Conservation (phyloP, 768 basidiomycete species). For the Phylloporus rhodoxanthus region DNA sequence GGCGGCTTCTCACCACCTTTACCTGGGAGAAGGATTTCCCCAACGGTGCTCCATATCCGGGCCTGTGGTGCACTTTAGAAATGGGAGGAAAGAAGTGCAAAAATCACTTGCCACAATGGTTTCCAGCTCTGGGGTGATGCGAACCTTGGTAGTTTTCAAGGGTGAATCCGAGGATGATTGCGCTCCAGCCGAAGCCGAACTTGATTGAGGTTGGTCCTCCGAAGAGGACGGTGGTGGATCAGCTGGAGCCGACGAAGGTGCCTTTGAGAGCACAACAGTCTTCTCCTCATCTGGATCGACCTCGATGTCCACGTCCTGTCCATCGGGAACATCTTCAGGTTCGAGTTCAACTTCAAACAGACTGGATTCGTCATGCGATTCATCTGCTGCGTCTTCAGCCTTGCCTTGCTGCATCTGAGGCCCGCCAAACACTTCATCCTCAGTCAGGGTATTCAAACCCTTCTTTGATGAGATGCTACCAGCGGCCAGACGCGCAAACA, state of each 20-base stretch:
- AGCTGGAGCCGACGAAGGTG: background rate
- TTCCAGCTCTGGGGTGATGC: constrained; percentile 59
- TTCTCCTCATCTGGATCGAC: constrained; percentile 24
- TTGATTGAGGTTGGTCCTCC: constrained; percentile 5
- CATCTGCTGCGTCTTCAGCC: constrained; percentile 2
- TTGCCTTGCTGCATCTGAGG: background rate
- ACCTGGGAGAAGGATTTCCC: constrained; percentile 59
- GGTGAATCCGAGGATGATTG: constrained; percentile 12
- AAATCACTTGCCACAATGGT: constrained; percentile 48
- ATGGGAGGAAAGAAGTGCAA: background rate
- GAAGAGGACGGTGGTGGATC: background rate
- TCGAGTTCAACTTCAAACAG: constrained; percentile 9
- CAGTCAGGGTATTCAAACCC: background rate
- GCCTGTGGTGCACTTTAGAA: constrained; percentile 33
- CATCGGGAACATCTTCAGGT: background rate
- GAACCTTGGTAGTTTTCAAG: constrained; percentile 35
- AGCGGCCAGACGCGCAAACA: constrained; percentile 22
- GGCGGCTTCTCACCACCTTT: constrained; percentile 40
- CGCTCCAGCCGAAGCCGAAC: background rate
- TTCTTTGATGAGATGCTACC: constrained; percentile 9
- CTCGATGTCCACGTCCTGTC: constrained; percentile 2
- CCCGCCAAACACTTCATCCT: constrained; percentile 7
- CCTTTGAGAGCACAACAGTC: constrained; percentile 29
- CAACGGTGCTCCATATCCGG: constrained; percentile 63
- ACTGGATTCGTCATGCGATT: constrained; percentile 11